Conservation (phyloP, 768 basidiomycete genomes). For the Phanerochaete sordida region DNA sequence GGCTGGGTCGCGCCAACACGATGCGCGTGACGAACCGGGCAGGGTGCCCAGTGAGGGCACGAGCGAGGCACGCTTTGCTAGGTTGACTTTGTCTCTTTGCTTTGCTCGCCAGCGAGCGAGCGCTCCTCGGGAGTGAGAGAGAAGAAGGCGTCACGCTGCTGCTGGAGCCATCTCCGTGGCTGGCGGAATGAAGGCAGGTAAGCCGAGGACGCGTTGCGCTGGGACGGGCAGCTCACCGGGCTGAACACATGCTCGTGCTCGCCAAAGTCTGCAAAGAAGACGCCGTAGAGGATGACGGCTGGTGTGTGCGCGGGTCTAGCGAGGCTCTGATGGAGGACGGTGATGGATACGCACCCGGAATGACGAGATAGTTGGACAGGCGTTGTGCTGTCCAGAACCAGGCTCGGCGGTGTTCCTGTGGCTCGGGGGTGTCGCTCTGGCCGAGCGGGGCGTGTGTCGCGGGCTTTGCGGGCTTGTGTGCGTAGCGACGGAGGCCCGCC, state of each 20-base stretch:
- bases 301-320: not conserved
- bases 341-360: constrained; percentile 44
- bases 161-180: constrained; percentile 56
- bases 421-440: constrained; percentile 1
- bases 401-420: constrained; percentile 7
- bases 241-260: constrained; percentile 70
- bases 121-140: constrained; percentile 58
- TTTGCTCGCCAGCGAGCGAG: constrained; percentile 26
- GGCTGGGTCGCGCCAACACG: too few relatives aligned
- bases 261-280: constrained; percentile 66
- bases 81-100: too few relatives aligned
- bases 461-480: not conserved
- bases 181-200: constrained; percentile 25
- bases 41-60: too few relatives aligned
- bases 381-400: constrained; percentile 36
- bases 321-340: not conserved
- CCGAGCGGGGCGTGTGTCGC: not conserved
- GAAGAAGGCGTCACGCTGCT: constrained; percentile 49
- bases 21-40: too few relatives aligned
- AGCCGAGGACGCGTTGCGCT: not conserved
- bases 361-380: constrained; percentile 48
- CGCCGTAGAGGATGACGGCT: constrained; percentile 54
- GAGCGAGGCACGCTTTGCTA: too few relatives aligned
- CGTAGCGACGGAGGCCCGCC: not conserved
- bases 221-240: constrained; percentile 44